phyloP scores from a whole-genome alignment of 192 early-diverging fungal species.

The Coemansia umbellata region DNA sequence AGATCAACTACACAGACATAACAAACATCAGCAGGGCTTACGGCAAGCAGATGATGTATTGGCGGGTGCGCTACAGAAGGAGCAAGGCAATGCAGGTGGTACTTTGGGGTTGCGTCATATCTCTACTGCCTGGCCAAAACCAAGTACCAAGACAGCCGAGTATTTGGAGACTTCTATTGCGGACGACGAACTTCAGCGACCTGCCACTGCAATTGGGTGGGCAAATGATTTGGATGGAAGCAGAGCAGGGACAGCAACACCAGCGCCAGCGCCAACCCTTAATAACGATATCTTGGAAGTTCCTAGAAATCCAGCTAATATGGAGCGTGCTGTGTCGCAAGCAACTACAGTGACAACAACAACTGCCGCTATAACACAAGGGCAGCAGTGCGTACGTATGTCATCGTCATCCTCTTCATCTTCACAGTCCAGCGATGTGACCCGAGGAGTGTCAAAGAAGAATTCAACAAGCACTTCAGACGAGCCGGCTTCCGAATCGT shows the following conservation, averaged over 20 bases:
- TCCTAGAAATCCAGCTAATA: not conserved
- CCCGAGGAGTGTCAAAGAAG: conserved; percentile 1
- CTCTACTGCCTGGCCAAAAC: too few relatives aligned
- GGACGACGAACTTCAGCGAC: not conserved
- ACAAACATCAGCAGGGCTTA: too few relatives aligned
- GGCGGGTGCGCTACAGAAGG: too few relatives aligned
- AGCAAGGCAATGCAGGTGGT: too few relatives aligned
- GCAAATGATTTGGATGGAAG: conserved; percentile 21
- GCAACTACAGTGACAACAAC: too few relatives aligned
- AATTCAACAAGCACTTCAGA: not conserved
- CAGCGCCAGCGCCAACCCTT: too few relatives aligned
- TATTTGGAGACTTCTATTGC: not conserved
- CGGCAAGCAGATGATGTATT: too few relatives aligned
- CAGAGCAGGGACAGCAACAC: not conserved
- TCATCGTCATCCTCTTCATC: not conserved
- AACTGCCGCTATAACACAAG: too few relatives aligned
- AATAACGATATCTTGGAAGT: too few relatives aligned
- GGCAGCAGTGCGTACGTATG: too few relatives aligned
- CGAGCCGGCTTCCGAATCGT: not conserved
- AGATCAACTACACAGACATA: too few relatives aligned
- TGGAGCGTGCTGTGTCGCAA: not conserved
- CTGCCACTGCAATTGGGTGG: conserved; percentile 13
- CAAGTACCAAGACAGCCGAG: not conserved
- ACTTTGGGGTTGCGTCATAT: too few relatives aligned
- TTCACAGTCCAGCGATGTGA: conserved; percentile 9